A percentile compares a stretch with the other conserved stretches of the same genome.
These are phyloP conservation scores for Termitomyces heimii DNA, from an alignment of 768 basidiomycete genomes.

Conservation along the genomic window DNA sequence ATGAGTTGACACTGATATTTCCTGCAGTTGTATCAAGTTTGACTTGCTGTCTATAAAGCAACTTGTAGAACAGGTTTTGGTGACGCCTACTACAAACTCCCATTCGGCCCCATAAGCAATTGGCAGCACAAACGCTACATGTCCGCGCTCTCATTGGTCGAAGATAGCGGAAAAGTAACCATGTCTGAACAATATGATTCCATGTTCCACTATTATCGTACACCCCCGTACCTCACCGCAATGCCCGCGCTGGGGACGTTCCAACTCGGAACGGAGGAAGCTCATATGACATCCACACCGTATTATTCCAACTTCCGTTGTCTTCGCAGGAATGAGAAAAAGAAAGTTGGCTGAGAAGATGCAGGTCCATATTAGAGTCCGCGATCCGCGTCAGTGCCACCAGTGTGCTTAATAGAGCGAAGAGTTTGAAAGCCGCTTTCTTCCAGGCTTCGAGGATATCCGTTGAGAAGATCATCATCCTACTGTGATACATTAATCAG, in stretches of 20 bases:
- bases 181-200: constrained; percentile 28
- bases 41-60: too few relatives aligned
- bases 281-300: not conserved
- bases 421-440: not conserved
- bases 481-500: not conserved
- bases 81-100: constrained; percentile 33
- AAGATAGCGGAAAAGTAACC: constrained; percentile 25
- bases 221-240: constrained; percentile 54
- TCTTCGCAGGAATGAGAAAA: constrained; percentile 1
- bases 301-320: not conserved
- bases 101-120: constrained; percentile 22
- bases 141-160: constrained; percentile 25
- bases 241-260: constrained; percentile 38
- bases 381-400: constrained; percentile 6
- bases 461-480: not conserved
- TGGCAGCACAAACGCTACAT: constrained; percentile 27
- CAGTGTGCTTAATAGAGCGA: not conserved
- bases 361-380: not conserved
- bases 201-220: constrained; percentile 42
- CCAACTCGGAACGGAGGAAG: constrained; percentile 7
- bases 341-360: not conserved
- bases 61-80: constrained; percentile 23
- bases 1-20: too few relatives aligned
- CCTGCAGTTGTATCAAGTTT: constrained; percentile 22
- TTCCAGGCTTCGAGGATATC: not conserved